phyloP scores from a whole-genome alignment of 2,329 filamentous ascomycete genomes.

The Lojkania enalia region DNA sequence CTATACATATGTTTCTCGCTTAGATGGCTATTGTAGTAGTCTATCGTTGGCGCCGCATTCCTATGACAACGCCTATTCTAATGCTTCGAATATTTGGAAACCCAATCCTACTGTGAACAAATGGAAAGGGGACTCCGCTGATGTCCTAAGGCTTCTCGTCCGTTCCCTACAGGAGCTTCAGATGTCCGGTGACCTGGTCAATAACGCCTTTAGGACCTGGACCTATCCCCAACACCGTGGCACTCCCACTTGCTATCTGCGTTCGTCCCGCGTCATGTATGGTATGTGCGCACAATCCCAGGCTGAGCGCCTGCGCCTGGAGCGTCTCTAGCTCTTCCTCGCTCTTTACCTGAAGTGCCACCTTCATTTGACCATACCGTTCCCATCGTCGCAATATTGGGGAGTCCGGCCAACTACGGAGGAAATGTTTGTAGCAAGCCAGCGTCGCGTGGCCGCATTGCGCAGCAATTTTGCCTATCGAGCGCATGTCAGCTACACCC shows the following conservation, averaged over 20 bases:
- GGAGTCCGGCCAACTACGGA: conserved; percentile 58
- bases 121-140: no score
- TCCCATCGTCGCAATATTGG: conserved; percentile 83
- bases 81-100: no score
- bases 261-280: conserved; percentile 96
- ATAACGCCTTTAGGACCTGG: conserved; percentile 82
- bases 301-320: conserved; percentile 76
- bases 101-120: no score
- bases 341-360: conserved; percentile 84
- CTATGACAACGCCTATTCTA: no score
- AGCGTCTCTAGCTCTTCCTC: conserved; percentile 78
- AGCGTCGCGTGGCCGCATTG: conserved; percentile 96
- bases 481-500: conserved; percentile 5
- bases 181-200: conserved; percentile 78
- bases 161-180: conserved; percentile 76
- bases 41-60: no score
- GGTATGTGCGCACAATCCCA: conserved; percentile 85
- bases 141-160: no score
- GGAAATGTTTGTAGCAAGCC: conserved; percentile 89
- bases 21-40: neutral
- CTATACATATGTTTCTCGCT: neutral
- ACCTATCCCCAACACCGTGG: conserved; percentile 80
- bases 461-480: conserved; percentile 88
- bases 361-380: conserved; percentile 82
- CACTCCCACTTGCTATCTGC: conserved; percentile 90